Evolutionary conservation across 2,329 filamentous ascomycete species (phyloP), one percentile per base, ranked within the genome.

Genomic region (Tolypocladium album): DNA sequence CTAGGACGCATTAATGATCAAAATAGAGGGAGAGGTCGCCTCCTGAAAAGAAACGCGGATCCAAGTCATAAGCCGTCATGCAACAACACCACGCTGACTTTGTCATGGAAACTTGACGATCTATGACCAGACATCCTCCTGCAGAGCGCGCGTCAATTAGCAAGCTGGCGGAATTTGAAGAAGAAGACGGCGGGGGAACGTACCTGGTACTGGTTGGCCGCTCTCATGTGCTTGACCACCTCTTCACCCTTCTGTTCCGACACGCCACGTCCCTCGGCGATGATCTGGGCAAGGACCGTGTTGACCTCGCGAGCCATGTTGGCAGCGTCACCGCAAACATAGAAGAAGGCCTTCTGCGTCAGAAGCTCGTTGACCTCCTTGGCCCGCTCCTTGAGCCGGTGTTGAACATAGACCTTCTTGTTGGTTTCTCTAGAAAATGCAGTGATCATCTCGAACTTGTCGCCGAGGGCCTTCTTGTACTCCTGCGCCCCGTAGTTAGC

Each of bases 221-320:
- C 88, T 70, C 94, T 88, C 93, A 99, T 97, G 68, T 88, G 88
- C 84, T 97, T 99, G 62, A 99, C 92, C 69, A 97, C 87, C 71
- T 97, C 93, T 76, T 99, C 94, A 17, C 86, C 94, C 82, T 96
- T 96, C 64, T 88, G 80, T 69, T 93, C 88, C 1, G 90, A 81
- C 61, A 97, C 82, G 57, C 88, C 88, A 59, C 94, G 85, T 74
- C 96, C 84, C 71, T 92, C 86, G 34, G 92, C 82, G 67, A 99
- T 87, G 70, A 97, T 95, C 72, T 95, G 87, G 34, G 82, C 88
- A 52, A 99, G 81, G n/a, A 91, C 85, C 31, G 87, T 81, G 73
- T 95, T 97, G 69, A 97, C 92, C 73, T 96, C 92, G 61, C 92
- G 87, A 55, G 92, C 92, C 92, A 97, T 97, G 78, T 96, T 92